phyloP scores from a whole-genome alignment of 2,329 filamentous ascomycete genomes.

The Trichoderma guizhouense region DNA sequence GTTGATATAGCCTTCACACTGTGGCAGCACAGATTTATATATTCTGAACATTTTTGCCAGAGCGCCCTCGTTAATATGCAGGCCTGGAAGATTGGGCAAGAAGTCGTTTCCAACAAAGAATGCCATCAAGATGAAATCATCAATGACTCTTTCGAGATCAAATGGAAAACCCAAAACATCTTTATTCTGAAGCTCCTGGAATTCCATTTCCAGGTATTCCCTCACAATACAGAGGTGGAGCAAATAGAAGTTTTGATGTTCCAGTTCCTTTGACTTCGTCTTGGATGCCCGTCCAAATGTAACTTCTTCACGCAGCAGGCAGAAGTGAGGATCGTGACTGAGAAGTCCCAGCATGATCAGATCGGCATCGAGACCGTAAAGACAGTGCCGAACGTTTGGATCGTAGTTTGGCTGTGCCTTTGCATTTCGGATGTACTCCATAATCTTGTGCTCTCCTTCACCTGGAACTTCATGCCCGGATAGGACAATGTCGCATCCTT shows the following conservation, averaged over 20 bases:
- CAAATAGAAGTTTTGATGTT: constrained; percentile 98
- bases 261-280: constrained; percentile 89
- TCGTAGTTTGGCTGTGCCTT: constrained; percentile 94
- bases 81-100: constrained; percentile 87
- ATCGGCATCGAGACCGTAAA: constrained; percentile 96
- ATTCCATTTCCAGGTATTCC: constrained; percentile 95
- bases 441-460: constrained; percentile 99
- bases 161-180: constrained; percentile 73
- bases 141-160: constrained; percentile 93
- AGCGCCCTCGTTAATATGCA: constrained; percentile 98
- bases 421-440: constrained; percentile 98
- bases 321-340: constrained; percentile 98
- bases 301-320: constrained; percentile 92
- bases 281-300: constrained; percentile 89
- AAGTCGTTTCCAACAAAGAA: constrained; percentile 99
- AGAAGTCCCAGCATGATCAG: constrained; percentile 97
- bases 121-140: constrained; percentile 99
- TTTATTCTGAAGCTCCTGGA: constrained; percentile 81
- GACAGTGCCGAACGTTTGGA: constrained; percentile 88
- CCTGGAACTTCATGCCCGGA: constrained; percentile 97
- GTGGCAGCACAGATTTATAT: constrained; percentile 86
- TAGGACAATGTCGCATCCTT: constrained; percentile 90
- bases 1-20: constrained; percentile 92
- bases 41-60: constrained; percentile 95
- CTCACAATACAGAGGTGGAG: constrained; percentile 96